These are phyloP conservation scores for Ophiostoma perfectum DNA, from an alignment of 2,329 filamentous ascomycete species.

Conservation along the genomic window DNA sequence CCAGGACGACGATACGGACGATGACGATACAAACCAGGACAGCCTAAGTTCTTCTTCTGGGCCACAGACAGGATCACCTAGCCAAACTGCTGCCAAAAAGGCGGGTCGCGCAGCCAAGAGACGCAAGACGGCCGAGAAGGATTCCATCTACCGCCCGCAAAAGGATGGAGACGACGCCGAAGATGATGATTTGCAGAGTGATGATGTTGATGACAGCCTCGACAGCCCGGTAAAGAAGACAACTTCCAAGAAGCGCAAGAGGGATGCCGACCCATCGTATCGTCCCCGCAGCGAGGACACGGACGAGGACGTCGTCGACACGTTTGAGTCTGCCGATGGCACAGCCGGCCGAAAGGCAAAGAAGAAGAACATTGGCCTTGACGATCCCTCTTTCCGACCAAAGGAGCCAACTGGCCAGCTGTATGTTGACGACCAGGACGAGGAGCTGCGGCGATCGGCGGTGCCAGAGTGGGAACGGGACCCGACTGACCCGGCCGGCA, in stretches of 20 bases:
- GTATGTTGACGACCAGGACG: constrained; percentile 6
- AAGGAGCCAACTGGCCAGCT: background rate
- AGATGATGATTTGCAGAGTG: background rate
- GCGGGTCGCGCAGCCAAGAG: background rate
- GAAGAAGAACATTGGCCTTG: constrained; percentile 5
- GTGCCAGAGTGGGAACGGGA: constrained; percentile 10
- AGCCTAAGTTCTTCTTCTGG: background rate
- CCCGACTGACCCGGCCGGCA: constrained; percentile 12
- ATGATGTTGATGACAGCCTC: background rate
- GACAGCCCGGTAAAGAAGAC: background rate
- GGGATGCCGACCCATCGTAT: background rate
- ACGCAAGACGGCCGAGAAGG: constrained; percentile 10
- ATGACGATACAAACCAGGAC: background rate
- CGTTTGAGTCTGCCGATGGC: background rate
- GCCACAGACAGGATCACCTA: background rate
- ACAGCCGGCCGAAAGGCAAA: background rate
- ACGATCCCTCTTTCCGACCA: constrained; percentile 11
- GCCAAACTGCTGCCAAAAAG: background rate
- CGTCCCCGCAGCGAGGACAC: background rate
- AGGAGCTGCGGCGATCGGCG: constrained; percentile 10
- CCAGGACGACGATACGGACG: background rate
- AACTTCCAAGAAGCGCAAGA: background rate
- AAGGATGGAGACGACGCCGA: background rate
- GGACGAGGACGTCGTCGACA: background rate
- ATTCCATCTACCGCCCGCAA: background rate